Evolutionary conservation across 2,329 filamentous ascomycete species (phyloP), one percentile per base, ranked within the genome.

Genomic region (Neofusicoccum umdonicola): DNA sequence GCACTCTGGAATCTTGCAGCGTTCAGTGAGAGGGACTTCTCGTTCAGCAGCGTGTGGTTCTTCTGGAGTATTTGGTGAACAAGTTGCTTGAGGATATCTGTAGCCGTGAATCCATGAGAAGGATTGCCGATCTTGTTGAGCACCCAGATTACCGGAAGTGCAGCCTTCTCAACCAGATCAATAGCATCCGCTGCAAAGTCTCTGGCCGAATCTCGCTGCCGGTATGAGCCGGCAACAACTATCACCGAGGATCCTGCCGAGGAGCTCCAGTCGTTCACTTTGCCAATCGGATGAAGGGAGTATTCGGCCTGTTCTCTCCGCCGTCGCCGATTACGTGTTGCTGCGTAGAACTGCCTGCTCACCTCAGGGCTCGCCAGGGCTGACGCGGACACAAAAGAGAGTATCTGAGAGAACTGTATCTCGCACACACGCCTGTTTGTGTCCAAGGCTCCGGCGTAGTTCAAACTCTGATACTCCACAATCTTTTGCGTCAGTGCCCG

Each of bases 1-100:
- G 62, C 62, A 39, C 62, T 64, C 22, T 64, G 52, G n/a, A 35
- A 64, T 2, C 52, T 17, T 58, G 62, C 42, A 13, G 62, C 62
- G 34, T 35, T 60, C 17, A 64, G 13, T 8, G 62, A 22, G 13
- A 31, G 35, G 6, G 52, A 60, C 34, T 39, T 41, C 44, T 60
- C 62, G 41, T 60, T 64, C 51, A 64, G 50, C 4, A 64, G n/a
- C 7, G 62, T 22, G 11, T 60, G 27, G 19, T 64, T 64, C 44
- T 60, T 44, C 12, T 15, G 52, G 22, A 64, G 62, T n/a, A 64
- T 51, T 34, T 64, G 62, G 19, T 31, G 35, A 9, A 64, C 22
- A 22, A 22, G 52, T 19, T 58, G 47, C 27, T 60, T 58, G 7
- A 60, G 27, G 9, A 58, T 34, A 34, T 64, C 41, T 7, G 34